Evolutionary conservation across 1,284 basidiomycete genomes (phyloP), one percentile per base, ranked within the genome.

Genomic region (Porodaedalea pini): DNA sequence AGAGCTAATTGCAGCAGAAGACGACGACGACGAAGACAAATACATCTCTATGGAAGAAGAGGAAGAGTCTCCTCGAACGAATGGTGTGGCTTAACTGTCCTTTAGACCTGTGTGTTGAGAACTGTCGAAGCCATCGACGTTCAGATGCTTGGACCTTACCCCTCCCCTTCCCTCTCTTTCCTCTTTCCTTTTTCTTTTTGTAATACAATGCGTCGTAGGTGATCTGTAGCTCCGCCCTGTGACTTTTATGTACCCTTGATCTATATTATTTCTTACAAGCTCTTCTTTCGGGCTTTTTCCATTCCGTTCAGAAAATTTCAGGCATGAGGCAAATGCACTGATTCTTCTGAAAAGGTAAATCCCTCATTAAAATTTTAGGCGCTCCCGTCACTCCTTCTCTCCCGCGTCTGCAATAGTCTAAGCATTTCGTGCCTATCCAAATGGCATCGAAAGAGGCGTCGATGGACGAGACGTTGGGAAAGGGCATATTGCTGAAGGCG

Each of bases 401-500:
- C 15, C n/a, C 21, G 6, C 19, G 10, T 21, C 19, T 19, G 15
- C 41, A 43, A 8, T 34, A 4, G 48, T 34, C 7, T 34, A 11
- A 31, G 23, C 43, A 43, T 43, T n/a, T 11, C 43, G 4, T 3
- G 49, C 19, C 6, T 23, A 8, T 25, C 36, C 29, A 45, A 32
- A 51, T 54, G 43, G 15, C 36, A 19, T 56, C 54, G 13, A 29
- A 41, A 8, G 27, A 39, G 13, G 25, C 39, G 6, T 23, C 51
- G 39, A 69, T 69, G 66, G 54, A 64, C 27, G 56, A 58, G 25
- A 56, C 61, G 48, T 54, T 70, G 21, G 82, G 84, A 19, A 88
- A 89, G 71, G 89, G 89, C 17, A 69, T 91, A 25, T 78, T 92
- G 2, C 75, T 91, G 61, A 90, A 90, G 65, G 85, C 86, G 0